Base-by-base conservation (phyloP, 805 yeast species). In the Kuraishia piskuri region DNA sequence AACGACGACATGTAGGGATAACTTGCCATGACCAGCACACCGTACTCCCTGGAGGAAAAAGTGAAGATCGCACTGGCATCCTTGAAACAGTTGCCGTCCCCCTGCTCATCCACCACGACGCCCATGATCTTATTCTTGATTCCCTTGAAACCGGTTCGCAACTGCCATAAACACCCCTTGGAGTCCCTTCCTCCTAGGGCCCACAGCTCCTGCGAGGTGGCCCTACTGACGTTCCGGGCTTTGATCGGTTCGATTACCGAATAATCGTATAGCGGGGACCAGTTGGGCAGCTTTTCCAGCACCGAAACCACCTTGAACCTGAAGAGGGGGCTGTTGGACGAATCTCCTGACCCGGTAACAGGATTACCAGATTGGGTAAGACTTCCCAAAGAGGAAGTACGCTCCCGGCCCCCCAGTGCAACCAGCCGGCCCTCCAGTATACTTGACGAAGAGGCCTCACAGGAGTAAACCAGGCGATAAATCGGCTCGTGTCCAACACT, bases 151-250 rank as follows among this genome's bases (percentile, higher is more conserved):
- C 70, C 71, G 17, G 51, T 53, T 22, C 61, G 57, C 3, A 68
- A 46, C 48, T 60, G 59, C 51, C 65, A 51, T 19, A 68, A 45
- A 8, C 68, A 53, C 8, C 65, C 64, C 8, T 58, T 58, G 19
- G 53, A 52, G 7, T 57, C 67, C 20, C 56, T 50, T 17, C 67
- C 60, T 1, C 67, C 65, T n/a, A 61, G 50, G 37, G 62, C 56
- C 72, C 72, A 68, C 3, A 68, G 48, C 50, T 67, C 70, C 26
- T 64, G 55, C 2, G 61, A 56, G 8, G 65, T 54, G 1, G 56
- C 51, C 19, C 57, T 54, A 48, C 57, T 60, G 7, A 60, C 60
- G 31, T 55, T 50, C 20, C 55, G 60, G 2, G 61, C 49, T 22
- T 52, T 46, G 1, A 56, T 26, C 1, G 66, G 54, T 2, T 52